Percentiles rank a stretch among this genome's conserved stretches.
phyloP scores from a whole-genome alignment of 2,329 filamentous ascomycete species.

The Cytospora chrysosperma region DNA sequence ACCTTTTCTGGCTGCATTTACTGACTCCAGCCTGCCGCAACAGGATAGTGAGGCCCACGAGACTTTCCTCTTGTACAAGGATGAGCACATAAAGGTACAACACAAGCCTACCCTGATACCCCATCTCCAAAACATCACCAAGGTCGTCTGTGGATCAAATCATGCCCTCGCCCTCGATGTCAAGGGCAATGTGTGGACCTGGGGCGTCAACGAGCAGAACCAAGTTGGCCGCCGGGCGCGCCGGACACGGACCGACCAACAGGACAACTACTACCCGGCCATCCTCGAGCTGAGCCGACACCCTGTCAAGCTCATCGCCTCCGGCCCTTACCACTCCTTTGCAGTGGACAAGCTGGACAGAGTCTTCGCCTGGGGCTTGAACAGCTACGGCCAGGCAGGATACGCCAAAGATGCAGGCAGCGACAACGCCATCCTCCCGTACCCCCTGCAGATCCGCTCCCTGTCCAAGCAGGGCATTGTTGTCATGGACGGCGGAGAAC shows the following conservation, averaged over 20 bases:
- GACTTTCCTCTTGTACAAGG: conserved; percentile 23
- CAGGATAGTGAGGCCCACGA: conserved; percentile 27
- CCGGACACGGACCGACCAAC: conserved; percentile 17
- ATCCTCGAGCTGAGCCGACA: conserved; percentile 31
- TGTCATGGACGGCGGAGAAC: conserved; percentile 57
- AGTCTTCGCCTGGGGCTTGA: conserved; percentile 65
- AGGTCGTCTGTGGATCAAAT: conserved; percentile 55
- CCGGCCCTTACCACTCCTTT: conserved; percentile 63
- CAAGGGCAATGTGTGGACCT: conserved; percentile 59
- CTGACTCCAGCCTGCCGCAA: conserved; percentile 3
- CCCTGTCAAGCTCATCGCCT: conserved; percentile 51
- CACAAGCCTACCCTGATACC: conserved; percentile 46
- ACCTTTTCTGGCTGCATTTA: conserved; percentile 3
- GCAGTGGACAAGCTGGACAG: conserved; percentile 59
- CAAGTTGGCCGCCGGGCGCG: conserved; percentile 53
- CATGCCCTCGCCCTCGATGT: conserved; percentile 58
- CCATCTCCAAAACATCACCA: conserved; percentile 53
- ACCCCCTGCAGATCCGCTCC: conserved; percentile 52
- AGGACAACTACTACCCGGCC: conserved; percentile 24
- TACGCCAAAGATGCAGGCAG: conserved; percentile 51
- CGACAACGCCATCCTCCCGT: conserved; percentile 56
- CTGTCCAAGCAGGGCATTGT: conserved; percentile 52
- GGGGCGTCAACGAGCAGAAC: conserved; percentile 63
- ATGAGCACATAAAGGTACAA: conserved; percentile 27
- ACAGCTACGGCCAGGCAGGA: conserved; percentile 64